phyloP scores from a whole-genome alignment of 192 early-diverging fungal species.

The Gorgonomyces haynaldii region DNA sequence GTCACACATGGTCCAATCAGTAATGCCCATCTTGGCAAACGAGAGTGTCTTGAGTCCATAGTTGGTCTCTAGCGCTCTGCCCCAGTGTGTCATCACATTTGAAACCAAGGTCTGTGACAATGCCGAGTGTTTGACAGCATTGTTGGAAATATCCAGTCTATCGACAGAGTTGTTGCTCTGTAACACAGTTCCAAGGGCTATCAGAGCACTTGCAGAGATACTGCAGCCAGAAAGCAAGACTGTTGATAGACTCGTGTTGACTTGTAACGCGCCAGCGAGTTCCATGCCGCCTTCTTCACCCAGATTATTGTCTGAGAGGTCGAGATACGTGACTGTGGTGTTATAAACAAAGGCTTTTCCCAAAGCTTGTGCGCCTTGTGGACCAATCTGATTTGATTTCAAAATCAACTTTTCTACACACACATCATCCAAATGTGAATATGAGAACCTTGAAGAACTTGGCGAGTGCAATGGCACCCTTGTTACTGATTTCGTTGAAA shows the following conservation, averaged over 20 bases:
- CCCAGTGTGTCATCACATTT: conserved; percentile 29
- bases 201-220: conserved; percentile 19
- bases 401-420: conserved; percentile 22
- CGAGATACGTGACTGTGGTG: conserved; percentile 15
- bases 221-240: conserved; percentile 13
- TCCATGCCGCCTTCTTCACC: conserved; percentile 32
- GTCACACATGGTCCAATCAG: conserved; percentile 25
- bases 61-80: conserved; percentile 22
- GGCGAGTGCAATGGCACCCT: conserved; percentile 24
- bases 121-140: conserved; percentile 10
- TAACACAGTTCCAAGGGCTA: conserved; percentile 33
- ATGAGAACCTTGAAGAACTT: conserved; percentile 27
- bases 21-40: conserved; percentile 26
- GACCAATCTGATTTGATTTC: conserved; percentile 24
- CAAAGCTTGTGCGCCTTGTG: conserved; percentile 16
- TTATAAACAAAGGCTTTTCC: conserved; percentile 26
- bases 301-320: conserved; percentile 23
- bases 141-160: conserved; percentile 24
- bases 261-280: conserved; percentile 32
- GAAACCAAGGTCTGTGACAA: conserved; percentile 23
- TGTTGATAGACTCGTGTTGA: background rate
- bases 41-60: conserved; percentile 13
- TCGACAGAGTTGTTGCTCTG: conserved; percentile 21
- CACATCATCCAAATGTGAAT: conserved; percentile 17
- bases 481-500: conserved; percentile 37